phyloP scores from a whole-genome alignment of 1,284 basidiomycete genomes.

The Moniliella sp. region DNA sequence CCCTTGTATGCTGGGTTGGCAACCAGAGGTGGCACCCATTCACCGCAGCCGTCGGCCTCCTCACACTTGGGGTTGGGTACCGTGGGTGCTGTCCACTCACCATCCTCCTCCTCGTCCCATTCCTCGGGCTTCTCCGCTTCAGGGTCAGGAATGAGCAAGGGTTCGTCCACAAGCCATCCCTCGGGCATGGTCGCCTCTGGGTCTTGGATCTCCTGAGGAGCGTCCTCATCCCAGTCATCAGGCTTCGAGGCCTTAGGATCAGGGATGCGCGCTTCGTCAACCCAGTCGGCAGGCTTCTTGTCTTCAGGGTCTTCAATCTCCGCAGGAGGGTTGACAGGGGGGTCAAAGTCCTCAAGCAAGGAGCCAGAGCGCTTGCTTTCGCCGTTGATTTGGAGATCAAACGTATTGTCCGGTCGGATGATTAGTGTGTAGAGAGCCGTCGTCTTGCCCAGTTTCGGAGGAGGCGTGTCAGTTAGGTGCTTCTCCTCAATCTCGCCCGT shows the following conservation, averaged over 20 bases:
- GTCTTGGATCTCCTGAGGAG: conserved; percentile 45
- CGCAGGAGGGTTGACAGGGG: conserved; percentile 73
- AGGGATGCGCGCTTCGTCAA: conserved; percentile 62
- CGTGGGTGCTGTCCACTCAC: conserved; percentile 82
- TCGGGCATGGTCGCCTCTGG: conserved; percentile 69
- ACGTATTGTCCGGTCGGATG: conserved; percentile 83
- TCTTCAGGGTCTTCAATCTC: conserved; percentile 86
- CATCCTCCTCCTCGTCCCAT: conserved; percentile 98
- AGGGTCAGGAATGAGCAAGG: conserved; percentile 61
- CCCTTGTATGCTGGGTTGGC: conserved; percentile 96
- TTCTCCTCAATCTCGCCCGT: conserved; percentile 66
- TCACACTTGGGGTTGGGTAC: conserved; percentile 56
- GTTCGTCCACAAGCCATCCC: conserved; percentile 84
- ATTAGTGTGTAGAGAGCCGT: conserved; percentile 37
- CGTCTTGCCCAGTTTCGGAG: conserved; percentile 42
- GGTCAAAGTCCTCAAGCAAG: conserved; percentile 80
- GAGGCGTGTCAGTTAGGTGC: conserved; percentile 62
- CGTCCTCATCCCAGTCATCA: conserved; percentile 30
- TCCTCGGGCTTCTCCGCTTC: conserved; percentile 92
- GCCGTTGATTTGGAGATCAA: conserved; percentile 75
- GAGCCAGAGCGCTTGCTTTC: conserved; percentile 47
- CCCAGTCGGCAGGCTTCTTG: conserved; percentile 76
- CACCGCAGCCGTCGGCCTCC: conserved; percentile 74
- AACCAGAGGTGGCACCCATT: conserved; percentile 71
- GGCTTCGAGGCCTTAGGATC: conserved; percentile 57